These are phyloP conservation scores for Juncus effusus DNA, from an alignment of 176 grass and related monocot species.

Conservation along the genomic window DNA sequence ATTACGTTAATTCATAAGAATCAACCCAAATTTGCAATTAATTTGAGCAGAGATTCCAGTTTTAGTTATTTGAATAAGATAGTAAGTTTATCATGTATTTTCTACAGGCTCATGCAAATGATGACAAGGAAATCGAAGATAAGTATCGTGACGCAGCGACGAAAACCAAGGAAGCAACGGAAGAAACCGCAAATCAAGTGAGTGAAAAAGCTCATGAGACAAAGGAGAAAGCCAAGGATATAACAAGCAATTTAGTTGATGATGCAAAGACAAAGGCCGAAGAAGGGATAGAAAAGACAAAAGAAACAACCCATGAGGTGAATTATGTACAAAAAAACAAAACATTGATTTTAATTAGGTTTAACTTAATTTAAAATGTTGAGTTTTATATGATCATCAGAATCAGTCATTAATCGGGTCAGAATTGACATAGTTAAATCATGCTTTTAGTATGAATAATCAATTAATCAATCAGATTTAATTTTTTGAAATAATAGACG, in stretches of 20 bases:
- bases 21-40: too few species aligned
- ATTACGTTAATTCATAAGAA: too few species aligned
- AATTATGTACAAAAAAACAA: not conserved
- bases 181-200: constrained; percentile 29
- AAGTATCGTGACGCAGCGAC: constrained; percentile 35
- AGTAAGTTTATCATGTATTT: too few species aligned
- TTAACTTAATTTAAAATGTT: too few species aligned
- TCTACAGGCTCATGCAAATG: constrained; percentile 37
- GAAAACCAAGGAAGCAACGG: constrained; percentile 42
- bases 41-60: too few species aligned
- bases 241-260: constrained; percentile 17
- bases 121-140: constrained; percentile 37
- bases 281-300: constrained; percentile 28
- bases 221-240: constrained; percentile 23
- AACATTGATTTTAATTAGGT: not conserved
- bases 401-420: too few species aligned
- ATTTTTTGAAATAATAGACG: too few species aligned
- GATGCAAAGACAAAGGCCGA: constrained; percentile 34
- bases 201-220: constrained; percentile 32
- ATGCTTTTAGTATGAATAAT: too few species aligned
- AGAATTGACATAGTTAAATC: too few species aligned
- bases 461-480: too few species aligned
- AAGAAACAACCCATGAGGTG: constrained; percentile 3
- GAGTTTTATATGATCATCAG: too few species aligned
- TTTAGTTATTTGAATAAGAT: too few species aligned